Base-by-base conservation (phyloP, 306 rosid genomes). In the Morella rubra region DNA sequence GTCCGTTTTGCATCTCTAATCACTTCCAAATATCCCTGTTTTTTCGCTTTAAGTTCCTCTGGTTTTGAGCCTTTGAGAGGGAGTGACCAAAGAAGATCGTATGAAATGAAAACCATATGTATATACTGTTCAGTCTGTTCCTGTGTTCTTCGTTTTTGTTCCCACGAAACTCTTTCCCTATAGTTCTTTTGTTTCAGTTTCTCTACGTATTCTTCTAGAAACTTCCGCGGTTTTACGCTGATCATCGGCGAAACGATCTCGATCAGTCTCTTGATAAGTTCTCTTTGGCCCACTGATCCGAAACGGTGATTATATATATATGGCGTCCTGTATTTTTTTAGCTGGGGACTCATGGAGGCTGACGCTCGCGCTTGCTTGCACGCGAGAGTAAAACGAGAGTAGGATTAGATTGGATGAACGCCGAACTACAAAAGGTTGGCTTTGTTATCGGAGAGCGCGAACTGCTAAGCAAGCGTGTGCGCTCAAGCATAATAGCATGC, bases 391-490 rank as follows among this genome's bases (percentile, higher is more conserved):
- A 6, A 6, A 0, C 2, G 82, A 32, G 71, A 61, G 76, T 81
- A 69, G 77, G 19, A 37, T 4, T 42, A 14, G 75, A 5, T 6
- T 22, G 1, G 10, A 1, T 12, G n/a, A 72, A 4, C 37, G 44
- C 11, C 20, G 54, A 24, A 14, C 37, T 2, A 32, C 37, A 32
- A 32, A 32, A 32, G 37, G 37, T 2, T 32, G 37, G 20, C 1
- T 49, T 15, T 4, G 76, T 41, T 6, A 3, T 68, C 7, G 81
- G 78, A 73, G 79, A 73, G 84, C 68, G 88, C 65, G 80, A 81
- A 73, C 40, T 69, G 82, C 76, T 79, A 69, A 79, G 83, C 84
- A 81, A 82, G 87, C 91, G 89, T 85, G 89, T 89, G 93, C 85
- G 84, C 85, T 56, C 60, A 67, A 72, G 85, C 69, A 79, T 76